Evolutionary conservation across 1,139 yeast genomes (phyloP), one percentile per base, ranked within the genome.

Genomic region (Nakaseomyces nivariensis): DNA sequence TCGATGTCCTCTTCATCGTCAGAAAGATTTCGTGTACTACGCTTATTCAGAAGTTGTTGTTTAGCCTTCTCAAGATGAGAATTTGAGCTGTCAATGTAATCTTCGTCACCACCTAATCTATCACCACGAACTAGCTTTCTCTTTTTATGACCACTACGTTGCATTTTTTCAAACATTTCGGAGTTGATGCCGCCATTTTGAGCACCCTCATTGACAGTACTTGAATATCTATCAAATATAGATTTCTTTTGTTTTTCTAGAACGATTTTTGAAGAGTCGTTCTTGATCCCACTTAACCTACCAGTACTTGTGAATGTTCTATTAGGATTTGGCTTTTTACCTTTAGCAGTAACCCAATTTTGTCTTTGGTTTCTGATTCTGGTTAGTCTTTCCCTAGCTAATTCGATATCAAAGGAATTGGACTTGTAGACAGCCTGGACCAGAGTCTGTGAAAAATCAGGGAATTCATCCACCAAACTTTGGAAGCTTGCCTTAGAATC

Each of bases 391-490:
- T 70, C 72, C 33, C 81, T 74, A 11, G 84, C 76, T 47, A 76
- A 75, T 51, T 81, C 72, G 33, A 81, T 63, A 52, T 81, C 76
- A 9, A 81, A 79, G 47, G 78, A 76, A 40, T 80, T 81, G 34
- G 77, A 75, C 47, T 78, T 81, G 60, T 81, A 78, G 1, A 83
- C 84, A 47, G 79, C 79, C 54, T 79, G 75, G 37, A 83, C 73
- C 53, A 79, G 76, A 34, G 78, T 72, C 6, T 74, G 54, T 70
- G 73, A 54, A 78, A 73, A 62, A 75, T 72, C 50, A 71, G 77
- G 62, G 73, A 75, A 68, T 75, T 63, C 67, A 3, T 45, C 46
- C 5, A 55, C 51, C 45, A 63, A 50, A 4, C 42, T 41, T 4
- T 54, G 51, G 9, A 61, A 44, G 4, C 56, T 51, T n/a, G 54